Percentiles rank a stretch among this genome's conserved stretches.
These are phyloP conservation scores for Lentinula sp. DNA, from an alignment of 768 basidiomycete genomes.

Conservation along the genomic window DNA sequence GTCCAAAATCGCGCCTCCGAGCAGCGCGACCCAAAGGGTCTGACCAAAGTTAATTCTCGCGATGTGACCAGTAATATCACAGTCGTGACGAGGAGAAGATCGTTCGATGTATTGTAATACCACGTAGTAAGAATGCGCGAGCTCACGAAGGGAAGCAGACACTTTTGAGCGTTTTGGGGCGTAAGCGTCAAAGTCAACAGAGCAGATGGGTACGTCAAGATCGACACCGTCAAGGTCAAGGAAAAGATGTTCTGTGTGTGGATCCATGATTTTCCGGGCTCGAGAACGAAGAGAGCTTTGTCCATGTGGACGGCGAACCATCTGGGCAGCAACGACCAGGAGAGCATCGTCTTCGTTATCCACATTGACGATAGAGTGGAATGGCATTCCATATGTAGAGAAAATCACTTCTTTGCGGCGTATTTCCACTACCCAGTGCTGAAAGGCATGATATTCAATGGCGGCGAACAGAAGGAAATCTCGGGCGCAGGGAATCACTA, in stretches of 20 bases:
- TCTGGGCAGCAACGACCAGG: slow-evolving; percentile 14
- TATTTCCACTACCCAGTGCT: slow-evolving; percentile 16
- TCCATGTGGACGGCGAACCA: slow-evolving; percentile 19
- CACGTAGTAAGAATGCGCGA: slow-evolving; percentile 17
- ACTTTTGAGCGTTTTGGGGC: slow-evolving; percentile 16
- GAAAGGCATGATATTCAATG: slow-evolving; percentile 17
- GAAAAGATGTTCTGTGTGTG: slow-evolving; percentile 7
- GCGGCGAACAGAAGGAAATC: slow-evolving; percentile 20
- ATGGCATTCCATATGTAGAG: slow-evolving; percentile 14
- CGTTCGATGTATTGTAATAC: slow-evolving; percentile 18
- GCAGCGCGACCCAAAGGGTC: slow-evolving; percentile 18
- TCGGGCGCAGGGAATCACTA: slow-evolving; percentile 10
- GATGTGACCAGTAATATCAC: slow-evolving; percentile 2
- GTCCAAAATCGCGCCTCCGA: slow-evolving; percentile 18
- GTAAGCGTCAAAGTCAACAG: slow-evolving; percentile 23
- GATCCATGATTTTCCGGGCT: slow-evolving; percentile 1
- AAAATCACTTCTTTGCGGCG: slow-evolving; percentile 7
- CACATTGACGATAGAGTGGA: slow-evolving; percentile 13
- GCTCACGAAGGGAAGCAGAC: slow-evolving; percentile 16
- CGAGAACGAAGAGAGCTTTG: slow-evolving; percentile 14
- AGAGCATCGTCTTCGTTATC: slow-evolving; percentile 14
- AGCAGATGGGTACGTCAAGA: slow-evolving; percentile 14
- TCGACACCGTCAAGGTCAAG: slow-evolving; percentile 14
- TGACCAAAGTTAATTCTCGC: slow-evolving; percentile 15
- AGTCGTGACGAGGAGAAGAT: background rate